phyloP scores from a whole-genome alignment of 208 protist genomes.

The Acanthamoeba rhysodes region DNA sequence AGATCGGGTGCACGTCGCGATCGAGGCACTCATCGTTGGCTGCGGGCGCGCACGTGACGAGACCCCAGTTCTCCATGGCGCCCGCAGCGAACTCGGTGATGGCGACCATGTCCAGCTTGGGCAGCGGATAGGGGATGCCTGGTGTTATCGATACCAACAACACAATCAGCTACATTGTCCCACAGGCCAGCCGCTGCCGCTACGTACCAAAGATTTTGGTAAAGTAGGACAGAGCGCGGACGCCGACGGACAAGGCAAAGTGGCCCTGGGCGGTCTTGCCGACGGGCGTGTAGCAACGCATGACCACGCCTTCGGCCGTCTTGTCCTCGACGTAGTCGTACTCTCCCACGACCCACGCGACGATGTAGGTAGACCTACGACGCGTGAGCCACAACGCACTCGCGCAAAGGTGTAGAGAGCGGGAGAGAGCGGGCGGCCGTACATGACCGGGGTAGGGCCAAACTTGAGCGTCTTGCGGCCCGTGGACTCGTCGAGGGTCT shows the following conservation, averaged over 20 bases:
- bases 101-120: conserved; percentile 81
- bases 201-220: conserved; percentile 69
- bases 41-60: conserved; percentile 90
- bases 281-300: conserved; percentile 86
- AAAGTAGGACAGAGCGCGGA: conserved; percentile 40
- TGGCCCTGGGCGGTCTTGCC: conserved; percentile 85
- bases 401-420: neutral
- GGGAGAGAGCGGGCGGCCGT: neutral
- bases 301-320: conserved; percentile 81
- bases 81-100: conserved; percentile 76
- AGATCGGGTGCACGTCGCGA: conserved; percentile 88
- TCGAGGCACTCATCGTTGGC: neutral
- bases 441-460: conserved; percentile 60
- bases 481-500: conserved; percentile 30
- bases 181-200: neutral
- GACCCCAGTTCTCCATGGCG: conserved; percentile 94
- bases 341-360: conserved; percentile 96
- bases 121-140: conserved; percentile 88
- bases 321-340: conserved; percentile 93
- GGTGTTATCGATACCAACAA: neutral
- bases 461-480: conserved; percentile 40
- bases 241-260: conserved; percentile 94
- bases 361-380: conserved; percentile 62
- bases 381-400: neutral
- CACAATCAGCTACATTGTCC: neutral